Percentiles rank a stretch among this genome's conserved stretches.
These are phyloP conservation scores for Saccharomyces hybrid DNA, from an alignment of 1,139 yeast genomes.

Conservation along the genomic window DNA sequence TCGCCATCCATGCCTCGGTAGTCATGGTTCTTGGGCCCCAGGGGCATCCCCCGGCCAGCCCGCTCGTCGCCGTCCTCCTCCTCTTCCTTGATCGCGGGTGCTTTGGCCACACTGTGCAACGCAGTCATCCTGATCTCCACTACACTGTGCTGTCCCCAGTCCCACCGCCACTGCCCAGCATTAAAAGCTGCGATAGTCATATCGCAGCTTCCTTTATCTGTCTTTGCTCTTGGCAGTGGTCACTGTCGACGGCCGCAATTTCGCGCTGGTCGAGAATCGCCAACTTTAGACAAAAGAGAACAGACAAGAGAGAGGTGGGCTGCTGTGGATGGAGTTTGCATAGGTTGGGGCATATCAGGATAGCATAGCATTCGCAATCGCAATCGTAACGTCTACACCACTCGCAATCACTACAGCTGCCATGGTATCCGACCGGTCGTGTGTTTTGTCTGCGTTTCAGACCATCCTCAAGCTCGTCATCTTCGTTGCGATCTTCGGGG, in stretches of 20 bases:
- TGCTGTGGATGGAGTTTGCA: no score
- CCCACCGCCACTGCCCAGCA: neutral
- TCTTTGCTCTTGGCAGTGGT: neutral
- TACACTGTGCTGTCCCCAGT: neutral
- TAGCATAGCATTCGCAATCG: neutral
- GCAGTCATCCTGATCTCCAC: neutral
- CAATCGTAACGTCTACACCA: neutral
- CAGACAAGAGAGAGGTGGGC: neutral
- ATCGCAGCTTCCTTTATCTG: neutral
- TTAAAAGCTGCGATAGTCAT: neutral
- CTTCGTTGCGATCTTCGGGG: constrained; percentile 70
- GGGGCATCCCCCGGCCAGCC: constrained; percentile 2
- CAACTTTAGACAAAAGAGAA: neutral
- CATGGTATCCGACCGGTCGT: constrained; percentile 1
- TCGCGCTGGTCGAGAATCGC: neutral
- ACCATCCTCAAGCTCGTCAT: constrained; percentile 52
- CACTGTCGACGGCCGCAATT: neutral
- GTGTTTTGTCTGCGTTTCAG: constrained; percentile 11
- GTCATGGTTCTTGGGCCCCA: constrained; percentile 1
- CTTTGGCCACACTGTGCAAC: constrained; percentile 3
- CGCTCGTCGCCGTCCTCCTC: constrained; percentile 13
- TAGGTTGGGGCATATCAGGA: neutral
- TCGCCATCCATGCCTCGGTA: neutral
- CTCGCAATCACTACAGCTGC: neutral
- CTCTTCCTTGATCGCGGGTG: constrained; percentile 16